phyloP scores from a whole-genome alignment of 108 stramenopile species.

The Heterococcus sp. region DNA sequence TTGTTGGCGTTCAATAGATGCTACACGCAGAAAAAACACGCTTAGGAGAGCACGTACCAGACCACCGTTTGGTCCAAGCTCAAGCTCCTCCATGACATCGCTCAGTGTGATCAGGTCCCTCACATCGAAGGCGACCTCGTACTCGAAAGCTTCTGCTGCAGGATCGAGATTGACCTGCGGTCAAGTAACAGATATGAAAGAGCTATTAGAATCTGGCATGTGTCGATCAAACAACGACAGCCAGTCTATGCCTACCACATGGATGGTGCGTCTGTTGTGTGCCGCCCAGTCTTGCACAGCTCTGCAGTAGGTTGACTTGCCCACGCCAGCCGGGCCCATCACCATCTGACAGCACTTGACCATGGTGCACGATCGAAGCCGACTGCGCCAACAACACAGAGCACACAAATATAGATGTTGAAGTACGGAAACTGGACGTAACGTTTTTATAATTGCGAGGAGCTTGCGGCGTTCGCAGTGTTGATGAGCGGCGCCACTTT shows the following conservation, averaged over 20 bases:
- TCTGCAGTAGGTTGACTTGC: slow-evolving; percentile 65
- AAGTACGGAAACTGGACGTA: too few species aligned
- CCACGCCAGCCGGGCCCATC: slow-evolving; percentile 57
- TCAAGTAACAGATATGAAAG: background rate
- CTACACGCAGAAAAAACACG: too few species aligned
- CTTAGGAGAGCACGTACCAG: slow-evolving; percentile 54
- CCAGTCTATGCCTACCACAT: too few species aligned
- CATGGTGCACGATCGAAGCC: too few species aligned
- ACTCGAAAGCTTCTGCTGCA: slow-evolving; percentile 84
- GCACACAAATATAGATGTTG: too few species aligned
- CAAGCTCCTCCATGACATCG: slow-evolving; percentile 96
- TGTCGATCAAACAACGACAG: too few species aligned
- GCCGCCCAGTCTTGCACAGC: slow-evolving; percentile 56
- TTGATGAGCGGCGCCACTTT: too few species aligned
- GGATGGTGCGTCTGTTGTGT: slow-evolving; percentile 27
- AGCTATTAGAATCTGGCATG: too few species aligned
- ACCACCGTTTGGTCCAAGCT: slow-evolving; percentile 93
- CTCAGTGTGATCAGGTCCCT: slow-evolving; percentile 86
- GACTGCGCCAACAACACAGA: too few species aligned
- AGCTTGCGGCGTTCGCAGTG: too few species aligned
- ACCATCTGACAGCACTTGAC: slow-evolving; percentile 53
- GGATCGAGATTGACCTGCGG: slow-evolving; percentile 90
- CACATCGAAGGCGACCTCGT: slow-evolving; percentile 61
- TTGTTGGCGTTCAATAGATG: too few species aligned
- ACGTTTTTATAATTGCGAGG: too few species aligned